Percentiles rank a stretch among this genome's conserved stretches.
Evolutionary conservation across 352 stramenopile genomes (phyloP).

Genomic region (Phytopythium cucurbitacearum): DNA sequence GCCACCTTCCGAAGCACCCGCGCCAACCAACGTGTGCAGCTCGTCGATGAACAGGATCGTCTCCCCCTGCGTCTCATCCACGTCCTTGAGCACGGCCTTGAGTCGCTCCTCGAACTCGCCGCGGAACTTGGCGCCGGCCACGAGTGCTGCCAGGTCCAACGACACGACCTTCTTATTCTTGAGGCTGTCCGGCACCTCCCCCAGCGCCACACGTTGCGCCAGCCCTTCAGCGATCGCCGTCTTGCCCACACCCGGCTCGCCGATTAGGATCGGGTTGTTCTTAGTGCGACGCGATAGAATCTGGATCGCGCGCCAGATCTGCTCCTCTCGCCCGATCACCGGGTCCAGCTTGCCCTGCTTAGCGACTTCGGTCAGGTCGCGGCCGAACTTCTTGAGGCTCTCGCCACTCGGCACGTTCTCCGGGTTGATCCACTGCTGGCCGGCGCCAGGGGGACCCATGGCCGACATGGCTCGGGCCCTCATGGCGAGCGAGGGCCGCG

Average conservation of each 20-base stretch:
- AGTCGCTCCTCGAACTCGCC: slow-evolving; percentile 97
- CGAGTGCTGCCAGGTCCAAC: slow-evolving; percentile 93
- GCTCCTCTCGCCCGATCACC: slow-evolving; percentile 92
- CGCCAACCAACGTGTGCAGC: slow-evolving; percentile 92
- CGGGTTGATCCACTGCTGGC: slow-evolving; percentile 63
- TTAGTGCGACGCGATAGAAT: slow-evolving; percentile 95
- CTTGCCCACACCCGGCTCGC: slow-evolving; percentile 96
- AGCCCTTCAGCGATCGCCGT: slow-evolving; percentile 95
- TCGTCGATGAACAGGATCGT: slow-evolving; percentile 97
- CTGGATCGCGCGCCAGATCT: slow-evolving; percentile 95
- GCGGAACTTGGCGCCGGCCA: slow-evolving; percentile 94
- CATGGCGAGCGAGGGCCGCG: slow-evolving; percentile 1
- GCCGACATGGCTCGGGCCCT: slow-evolving; percentile 9
- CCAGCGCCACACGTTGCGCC: slow-evolving; percentile 92
- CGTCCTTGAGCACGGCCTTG: slow-evolving; percentile 94
- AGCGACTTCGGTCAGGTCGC: slow-evolving; percentile 70
- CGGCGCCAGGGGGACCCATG: slow-evolving; percentile 8
- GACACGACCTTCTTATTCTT: slow-evolving; percentile 92
- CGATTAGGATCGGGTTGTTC: slow-evolving; percentile 98
- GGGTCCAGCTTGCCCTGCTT: slow-evolving; percentile 86
- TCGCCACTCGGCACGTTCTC: slow-evolving; percentile 78
- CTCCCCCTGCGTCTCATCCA: slow-evolving; percentile 92
- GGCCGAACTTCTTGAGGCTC: slow-evolving; percentile 71
- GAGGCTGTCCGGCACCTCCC: slow-evolving; percentile 94
- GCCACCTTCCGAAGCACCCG: slow-evolving; percentile 83